Base-by-base conservation (phyloP, 169 alveolate species). In the Miamiensis avidus region DNA sequence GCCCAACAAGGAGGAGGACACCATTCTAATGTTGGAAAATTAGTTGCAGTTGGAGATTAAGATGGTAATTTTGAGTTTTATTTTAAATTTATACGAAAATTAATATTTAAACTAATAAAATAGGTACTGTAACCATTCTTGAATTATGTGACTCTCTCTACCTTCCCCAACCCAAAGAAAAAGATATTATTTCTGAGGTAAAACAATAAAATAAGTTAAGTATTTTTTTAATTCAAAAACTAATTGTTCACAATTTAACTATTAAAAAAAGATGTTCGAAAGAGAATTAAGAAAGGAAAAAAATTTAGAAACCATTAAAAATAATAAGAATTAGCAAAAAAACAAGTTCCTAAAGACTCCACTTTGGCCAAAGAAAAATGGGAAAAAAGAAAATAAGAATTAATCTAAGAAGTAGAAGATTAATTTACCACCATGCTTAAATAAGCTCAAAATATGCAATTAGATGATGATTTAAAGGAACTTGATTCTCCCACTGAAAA, bases 261-360 rank as follows among this genome's bases (percentile, higher is more conserved):
- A 76, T n/a, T n/a, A 65, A 78, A 34, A n/a, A 34, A 82, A 89
- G 87, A 95, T 94, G 85, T 95, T 97, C 84, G 99, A 97, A 89
- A 93, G 99, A 84, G 99, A 97, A 92, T 93, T 93, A 85, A 91
- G 96, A 65, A 93, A 97, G 81, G 99, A 97, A 94, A 97, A 97
- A 92, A 95, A 95, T 85, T 89, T 97, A 25, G 97, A 95, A 84
- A 79, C 90, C 29, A 92, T 93, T 69, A 96, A 94, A 95, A 91
- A 83, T 83, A 86, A 34, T 81, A 81, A 32, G 90, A 86, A 30
- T 65, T 81, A 65, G 81, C 82, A 29, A 86, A 86, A 65, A 86
- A 77, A 75, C 65, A 28, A 27, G 90, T 81, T 27, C 82, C 83
- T 31, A 86, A 86, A 81, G 90, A 86, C 32, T 81, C 65, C 65